Conservation (phyloP, 2,329 filamentous ascomycete genomes). For the Teratosphaeria gauchensis region DNA sequence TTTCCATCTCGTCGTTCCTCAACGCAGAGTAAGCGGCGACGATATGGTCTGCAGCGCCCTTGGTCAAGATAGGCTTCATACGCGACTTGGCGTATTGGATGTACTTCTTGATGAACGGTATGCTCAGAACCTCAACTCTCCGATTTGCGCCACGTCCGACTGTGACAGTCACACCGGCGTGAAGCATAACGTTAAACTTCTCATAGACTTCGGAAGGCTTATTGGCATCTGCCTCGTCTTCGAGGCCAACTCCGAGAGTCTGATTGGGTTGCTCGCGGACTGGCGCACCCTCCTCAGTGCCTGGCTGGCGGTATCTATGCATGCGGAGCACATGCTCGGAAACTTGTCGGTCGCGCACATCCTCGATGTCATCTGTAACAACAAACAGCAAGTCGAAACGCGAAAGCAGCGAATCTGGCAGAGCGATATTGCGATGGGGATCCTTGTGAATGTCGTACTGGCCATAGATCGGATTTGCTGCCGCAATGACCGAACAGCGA, state of each 20-base stretch:
- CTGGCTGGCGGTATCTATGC: constrained; percentile 88
- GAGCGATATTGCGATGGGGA: constrained; percentile 94
- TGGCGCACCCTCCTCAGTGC: constrained; percentile 86
- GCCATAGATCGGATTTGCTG: constrained; percentile 94
- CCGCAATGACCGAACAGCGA: constrained; percentile 89
- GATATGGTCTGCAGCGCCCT: constrained; percentile 86
- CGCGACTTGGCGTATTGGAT: constrained; percentile 95
- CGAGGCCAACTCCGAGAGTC: constrained; percentile 75
- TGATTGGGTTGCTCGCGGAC: constrained; percentile 82
- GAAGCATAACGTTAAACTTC: constrained; percentile 93
- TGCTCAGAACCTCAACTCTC: constrained; percentile 80
- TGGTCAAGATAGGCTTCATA: constrained; percentile 80
- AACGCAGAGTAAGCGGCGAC: constrained; percentile 83
- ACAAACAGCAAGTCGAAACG: constrained; percentile 98
- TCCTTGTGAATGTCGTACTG: constrained; percentile 99
- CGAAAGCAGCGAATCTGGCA: constrained; percentile 90
- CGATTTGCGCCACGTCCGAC: constrained; percentile 64
- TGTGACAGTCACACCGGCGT: constrained; percentile 75
- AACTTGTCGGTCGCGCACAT: constrained; percentile 77
- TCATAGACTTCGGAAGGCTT: constrained; percentile 82
- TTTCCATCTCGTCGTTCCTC: constrained; percentile 90
- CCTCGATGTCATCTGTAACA: constrained; percentile 96
- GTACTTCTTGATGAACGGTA: constrained; percentile 98
- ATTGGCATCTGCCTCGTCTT: constrained; percentile 64
- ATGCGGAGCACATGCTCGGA: constrained; percentile 96